Evolutionary conservation across 2,329 filamentous ascomycete genomes (phyloP), one percentile per base, ranked within the genome.

Genomic region (Trichothecium sympodiale): DNA sequence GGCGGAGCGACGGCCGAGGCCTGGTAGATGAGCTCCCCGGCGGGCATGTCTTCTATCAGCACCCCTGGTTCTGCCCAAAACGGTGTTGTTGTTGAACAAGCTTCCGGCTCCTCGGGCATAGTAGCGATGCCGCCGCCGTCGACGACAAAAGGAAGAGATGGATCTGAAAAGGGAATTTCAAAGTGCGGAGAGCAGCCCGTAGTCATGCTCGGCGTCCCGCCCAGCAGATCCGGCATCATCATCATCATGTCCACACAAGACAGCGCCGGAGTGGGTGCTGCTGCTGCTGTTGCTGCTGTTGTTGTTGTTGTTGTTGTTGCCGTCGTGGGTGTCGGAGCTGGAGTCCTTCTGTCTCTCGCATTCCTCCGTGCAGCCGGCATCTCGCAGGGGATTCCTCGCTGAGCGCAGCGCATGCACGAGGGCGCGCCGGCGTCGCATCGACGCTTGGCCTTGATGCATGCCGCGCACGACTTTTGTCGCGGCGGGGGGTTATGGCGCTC

Each of bases 381-480:
- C 4, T 57, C 46, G 50, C 74, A 77, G 1, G 47, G 34, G 1
- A 75, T 49, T 2, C 54, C 52, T 18, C 69, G 62, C 38, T 65
- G 62, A 1, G 53, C 48, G 46, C 74, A 78, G 30, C 74, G 62
- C 13, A 62, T 51, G 44, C 74, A 79, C 10, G 59, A 47, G 2
- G 72, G 73, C 12, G 61, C 47, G 14, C 59, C 60, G 27, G 69
- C 61, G 43, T 72, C 67, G 48, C 74, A 77, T 33, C 66, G 67
- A 12, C 73, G 62, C 50, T 77, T 77, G 17, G 71, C 63, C 44
- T 63, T 66, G 33, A 65, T 71, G 53, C 74, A 77, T 17, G 65
- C 63, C 4, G 61, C 55, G 45, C 73, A 78, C 4, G 74, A 70
- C 52, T 74, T 77, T 32, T 71, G 67, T 38, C 64, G 53, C 4